Conservation (phyloP, 2,329 filamentous ascomycete species). For the Exophiala oligosperma region DNA sequence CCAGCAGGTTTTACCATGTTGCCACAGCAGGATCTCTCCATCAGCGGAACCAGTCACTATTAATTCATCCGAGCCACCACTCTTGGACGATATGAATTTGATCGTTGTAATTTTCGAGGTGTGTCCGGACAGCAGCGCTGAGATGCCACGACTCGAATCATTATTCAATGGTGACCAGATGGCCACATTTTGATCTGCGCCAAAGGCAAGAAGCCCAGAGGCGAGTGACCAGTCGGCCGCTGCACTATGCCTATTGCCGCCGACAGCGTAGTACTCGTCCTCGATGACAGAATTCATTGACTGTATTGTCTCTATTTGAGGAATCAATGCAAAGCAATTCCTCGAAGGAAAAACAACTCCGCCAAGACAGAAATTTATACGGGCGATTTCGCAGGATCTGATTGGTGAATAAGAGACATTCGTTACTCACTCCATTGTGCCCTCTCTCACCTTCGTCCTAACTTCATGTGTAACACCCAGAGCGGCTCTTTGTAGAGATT, state of each 20-base stretch:
- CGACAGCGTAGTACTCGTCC: constrained; percentile 65
- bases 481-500: too few relatives aligned
- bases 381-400: neutral
- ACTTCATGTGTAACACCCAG: too few relatives aligned
- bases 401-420: neutral
- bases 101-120: constrained; percentile 78
- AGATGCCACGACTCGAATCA: constrained; percentile 57
- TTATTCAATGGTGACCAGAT: constrained; percentile 70
- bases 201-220: constrained; percentile 76
- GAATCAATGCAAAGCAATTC: neutral
- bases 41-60: constrained; percentile 83
- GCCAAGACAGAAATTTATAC: neutral
- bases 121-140: constrained; percentile 71
- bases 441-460: too few relatives aligned
- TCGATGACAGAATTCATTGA: constrained; percentile 12
- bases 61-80: constrained; percentile 47
- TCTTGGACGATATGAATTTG: constrained; percentile 64
- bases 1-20: constrained; percentile 45
- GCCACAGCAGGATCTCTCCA: constrained; percentile 69
- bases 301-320: neutral
- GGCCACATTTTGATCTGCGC: constrained; percentile 83
- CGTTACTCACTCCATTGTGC: too few relatives aligned
- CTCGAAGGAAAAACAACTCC: neutral
- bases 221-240: constrained; percentile 82
- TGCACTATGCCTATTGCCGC: constrained; percentile 85